Evolutionary conservation across 805 yeast species (phyloP).

Genomic region (Yarrowia sp.): DNA sequence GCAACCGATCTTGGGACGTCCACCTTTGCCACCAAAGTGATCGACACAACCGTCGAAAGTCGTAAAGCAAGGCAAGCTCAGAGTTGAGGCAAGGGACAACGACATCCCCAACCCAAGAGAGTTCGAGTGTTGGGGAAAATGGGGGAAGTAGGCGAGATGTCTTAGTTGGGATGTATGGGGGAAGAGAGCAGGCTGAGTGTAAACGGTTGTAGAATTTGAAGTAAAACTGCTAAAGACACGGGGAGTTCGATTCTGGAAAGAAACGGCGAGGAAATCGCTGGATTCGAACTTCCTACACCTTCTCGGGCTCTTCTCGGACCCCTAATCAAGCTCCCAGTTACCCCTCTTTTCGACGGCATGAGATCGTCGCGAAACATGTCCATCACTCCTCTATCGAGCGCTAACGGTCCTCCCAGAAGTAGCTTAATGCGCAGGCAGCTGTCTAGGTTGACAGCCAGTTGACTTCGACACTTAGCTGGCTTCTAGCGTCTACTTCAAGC

Average conservation of each 20-base stretch:
- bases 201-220: no score
- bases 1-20: no score
- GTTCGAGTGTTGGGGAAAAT: background rate
- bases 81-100: conserved; percentile 30
- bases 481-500: conserved; percentile 1
- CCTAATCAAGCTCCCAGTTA: background rate
- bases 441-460: no score
- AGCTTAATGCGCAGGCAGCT: no score
- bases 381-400: conserved; percentile 7
- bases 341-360: conserved; percentile 10
- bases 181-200: no score
- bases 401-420: conserved; percentile 2
- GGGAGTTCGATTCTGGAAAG: background rate
- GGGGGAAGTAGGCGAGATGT: no score
- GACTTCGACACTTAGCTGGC: no score
- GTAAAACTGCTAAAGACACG: no score
- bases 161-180: no score
- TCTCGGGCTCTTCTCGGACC: no score
- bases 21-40: background rate
- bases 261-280: background rate
- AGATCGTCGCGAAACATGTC: background rate
- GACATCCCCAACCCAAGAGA: conserved; percentile 9
- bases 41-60: conserved; percentile 1
- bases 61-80: conserved; percentile 19
- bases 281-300: no score